Evolutionary conservation across 1,139 yeast genomes (phyloP).

Genomic region (Debaryomyces psychrophilus): DNA sequence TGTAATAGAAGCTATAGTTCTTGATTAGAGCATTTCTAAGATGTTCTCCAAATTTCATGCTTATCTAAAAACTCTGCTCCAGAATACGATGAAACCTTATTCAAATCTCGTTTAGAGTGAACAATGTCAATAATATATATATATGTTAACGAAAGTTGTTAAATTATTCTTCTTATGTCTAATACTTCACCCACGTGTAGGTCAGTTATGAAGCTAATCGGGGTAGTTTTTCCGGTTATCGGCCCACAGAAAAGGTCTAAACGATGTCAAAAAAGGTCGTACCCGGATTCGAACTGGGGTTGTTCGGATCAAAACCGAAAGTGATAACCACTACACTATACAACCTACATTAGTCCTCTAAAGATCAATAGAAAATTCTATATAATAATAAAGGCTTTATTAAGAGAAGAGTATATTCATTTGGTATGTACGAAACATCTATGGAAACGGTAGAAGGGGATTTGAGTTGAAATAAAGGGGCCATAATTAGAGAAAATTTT

Average conservation of each 20-base stretch:
- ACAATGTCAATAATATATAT: not conserved
- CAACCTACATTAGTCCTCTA: constrained; percentile 20
- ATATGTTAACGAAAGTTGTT: not conserved
- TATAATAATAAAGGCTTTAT: not conserved
- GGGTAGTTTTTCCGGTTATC: not conserved
- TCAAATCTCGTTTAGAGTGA: not conserved
- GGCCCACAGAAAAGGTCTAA: not conserved
- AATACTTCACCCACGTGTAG: constrained; percentile 6
- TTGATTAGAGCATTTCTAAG: constrained; percentile 71
- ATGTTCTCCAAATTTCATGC: constrained; percentile 79
- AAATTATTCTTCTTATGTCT: not conserved
- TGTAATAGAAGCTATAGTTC: constrained; percentile 88
- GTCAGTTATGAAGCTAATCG: not conserved
- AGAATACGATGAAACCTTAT: not conserved
- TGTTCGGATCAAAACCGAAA: constrained; percentile 67
- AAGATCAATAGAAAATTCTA: not conserved
- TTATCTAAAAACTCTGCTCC: not conserved
- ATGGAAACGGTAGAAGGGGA: too few relatives aligned
- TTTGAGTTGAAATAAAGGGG: too few relatives aligned
- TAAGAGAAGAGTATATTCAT: too few relatives aligned
- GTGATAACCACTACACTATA: constrained; percentile 52
- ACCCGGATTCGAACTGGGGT: constrained; percentile 98
- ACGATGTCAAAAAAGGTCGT: constrained; percentile 60
- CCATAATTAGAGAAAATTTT: not conserved
- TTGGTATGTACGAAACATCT: too few relatives aligned